Evolutionary conservation across 2,329 filamentous ascomycete species (phyloP).

Genomic region (Akanthomyces lecanii): DNA sequence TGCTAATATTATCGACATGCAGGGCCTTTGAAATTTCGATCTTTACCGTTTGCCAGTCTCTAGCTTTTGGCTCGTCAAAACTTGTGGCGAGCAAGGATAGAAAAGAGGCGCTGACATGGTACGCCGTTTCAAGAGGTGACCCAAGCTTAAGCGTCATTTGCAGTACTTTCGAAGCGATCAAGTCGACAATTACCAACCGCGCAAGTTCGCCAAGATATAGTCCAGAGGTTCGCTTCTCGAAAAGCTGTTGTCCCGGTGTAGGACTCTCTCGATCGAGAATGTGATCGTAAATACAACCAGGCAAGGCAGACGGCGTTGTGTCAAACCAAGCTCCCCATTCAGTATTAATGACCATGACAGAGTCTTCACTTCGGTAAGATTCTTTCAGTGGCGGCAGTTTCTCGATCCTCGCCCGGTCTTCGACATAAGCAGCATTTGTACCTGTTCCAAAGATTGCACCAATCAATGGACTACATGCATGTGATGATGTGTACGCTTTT

Average conservation of each 20-base stretch:
- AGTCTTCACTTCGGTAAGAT: conserved; percentile 31
- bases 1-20: not conserved
- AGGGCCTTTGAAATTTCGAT: not conserved
- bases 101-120: conserved; percentile 66
- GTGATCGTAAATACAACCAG: conserved; percentile 63
- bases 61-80: not conserved
- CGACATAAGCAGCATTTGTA: conserved; percentile 76
- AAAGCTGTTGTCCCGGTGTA: conserved; percentile 75
- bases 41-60: not conserved
- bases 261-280: conserved; percentile 62
- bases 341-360: conserved; percentile 75
- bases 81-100: conserved; percentile 46
- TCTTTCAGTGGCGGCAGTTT: conserved; percentile 39
- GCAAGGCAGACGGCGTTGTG: conserved; percentile 64
- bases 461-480: conserved; percentile 63
- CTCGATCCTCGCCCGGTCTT: conserved; percentile 62
- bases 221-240: conserved; percentile 77
- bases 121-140: conserved; percentile 51
- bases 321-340: conserved; percentile 76
- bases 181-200: conserved; percentile 55
- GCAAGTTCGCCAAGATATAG: conserved; percentile 79
- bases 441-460: conserved; percentile 80
- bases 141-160: conserved; percentile 1
- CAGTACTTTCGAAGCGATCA: conserved; percentile 23
- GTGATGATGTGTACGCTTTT: conserved; percentile 71